phyloP scores from a whole-genome alignment of 2,329 filamentous ascomycete species.

The Calonectria leucothoes region DNA sequence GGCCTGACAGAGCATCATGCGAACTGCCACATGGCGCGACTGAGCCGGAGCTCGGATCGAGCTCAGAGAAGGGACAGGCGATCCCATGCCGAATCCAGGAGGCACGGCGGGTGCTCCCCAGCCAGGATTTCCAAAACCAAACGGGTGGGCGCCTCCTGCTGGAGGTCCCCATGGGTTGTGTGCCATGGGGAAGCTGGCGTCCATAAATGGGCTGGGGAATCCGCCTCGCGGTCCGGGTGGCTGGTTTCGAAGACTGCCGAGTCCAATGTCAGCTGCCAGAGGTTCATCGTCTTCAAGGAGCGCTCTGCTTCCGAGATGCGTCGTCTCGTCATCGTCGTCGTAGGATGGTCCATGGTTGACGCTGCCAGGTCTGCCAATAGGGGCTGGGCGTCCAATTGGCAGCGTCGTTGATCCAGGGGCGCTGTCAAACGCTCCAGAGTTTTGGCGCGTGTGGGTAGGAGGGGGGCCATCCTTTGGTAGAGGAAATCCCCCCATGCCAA shows the following conservation, averaged over 20 bases:
- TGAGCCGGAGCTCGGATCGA: slow-evolving; percentile 54
- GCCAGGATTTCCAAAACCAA: slow-evolving; percentile 56
- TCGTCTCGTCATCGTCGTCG: slow-evolving; percentile 74
- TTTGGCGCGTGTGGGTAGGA: slow-evolving; percentile 77
- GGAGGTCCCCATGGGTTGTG: slow-evolving; percentile 57
- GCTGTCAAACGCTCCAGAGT: slow-evolving; percentile 77
- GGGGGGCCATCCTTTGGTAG: slow-evolving; percentile 46
- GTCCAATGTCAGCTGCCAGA: slow-evolving; percentile 49
- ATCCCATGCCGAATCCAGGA: slow-evolving; percentile 49
- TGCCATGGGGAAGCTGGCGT: slow-evolving; percentile 51
- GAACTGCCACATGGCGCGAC: slow-evolving; percentile 75
- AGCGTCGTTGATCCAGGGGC: slow-evolving; percentile 66
- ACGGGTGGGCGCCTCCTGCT: slow-evolving; percentile 47
- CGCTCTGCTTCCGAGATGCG: slow-evolving; percentile 90
- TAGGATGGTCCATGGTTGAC: slow-evolving; percentile 68
- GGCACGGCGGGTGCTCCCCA: slow-evolving; percentile 51
- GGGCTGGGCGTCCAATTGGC: slow-evolving; percentile 84
- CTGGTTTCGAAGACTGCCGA: slow-evolving; percentile 57
- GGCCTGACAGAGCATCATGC: slow-evolving; percentile 80
- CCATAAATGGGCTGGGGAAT: slow-evolving; percentile 58
- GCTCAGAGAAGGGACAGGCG: slow-evolving; percentile 44
- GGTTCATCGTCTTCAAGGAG: slow-evolving; percentile 81
- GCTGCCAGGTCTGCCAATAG: slow-evolving; percentile 89
- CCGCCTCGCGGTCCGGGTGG: slow-evolving; percentile 60
- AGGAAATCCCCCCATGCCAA: slow-evolving; percentile 45